Conservation (phyloP, 2,329 filamentous ascomycete genomes). For the Aureobasidium melanogenum region DNA sequence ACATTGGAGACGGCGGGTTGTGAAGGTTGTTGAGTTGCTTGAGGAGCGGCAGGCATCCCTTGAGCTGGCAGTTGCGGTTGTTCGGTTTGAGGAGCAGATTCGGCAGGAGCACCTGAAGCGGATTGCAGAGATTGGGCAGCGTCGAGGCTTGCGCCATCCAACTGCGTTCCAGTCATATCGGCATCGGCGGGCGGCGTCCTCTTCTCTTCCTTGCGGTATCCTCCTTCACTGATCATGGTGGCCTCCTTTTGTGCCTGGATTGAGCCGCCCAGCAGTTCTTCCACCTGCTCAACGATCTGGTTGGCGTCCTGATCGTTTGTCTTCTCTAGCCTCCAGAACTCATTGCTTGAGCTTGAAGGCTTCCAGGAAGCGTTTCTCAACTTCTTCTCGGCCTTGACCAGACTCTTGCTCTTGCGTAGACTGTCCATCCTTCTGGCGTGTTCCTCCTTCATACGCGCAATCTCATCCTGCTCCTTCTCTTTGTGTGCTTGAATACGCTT, state of each 20-base stretch:
- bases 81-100: not conserved
- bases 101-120: conserved; percentile 20
- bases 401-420: conserved; percentile 57
- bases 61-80: conserved; percentile 1
- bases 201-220: conserved; percentile 24
- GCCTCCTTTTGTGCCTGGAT: conserved; percentile 35
- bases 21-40: conserved; percentile 7
- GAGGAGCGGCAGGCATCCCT: not conserved
- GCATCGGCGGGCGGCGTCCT: conserved; percentile 5
- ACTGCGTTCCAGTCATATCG: conserved; percentile 18
- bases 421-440: conserved; percentile 72
- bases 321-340: conserved; percentile 54
- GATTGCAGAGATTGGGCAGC: conserved; percentile 54
- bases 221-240: conserved; percentile 25
- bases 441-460: conserved; percentile 71
- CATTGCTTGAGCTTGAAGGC: conserved; percentile 45
- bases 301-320: conserved; percentile 52
- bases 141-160: conserved; percentile 34
- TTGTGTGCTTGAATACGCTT: conserved; percentile 67
- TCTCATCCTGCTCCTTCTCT: conserved; percentile 65
- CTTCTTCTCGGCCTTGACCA: conserved; percentile 67
- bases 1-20: not conserved
- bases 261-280: conserved; percentile 59
- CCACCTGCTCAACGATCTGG: conserved; percentile 66
- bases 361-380: conserved; percentile 58